These are phyloP conservation scores for Metschnikowia similis DNA, from an alignment of 805 yeast species.

Conservation along the genomic window DNA sequence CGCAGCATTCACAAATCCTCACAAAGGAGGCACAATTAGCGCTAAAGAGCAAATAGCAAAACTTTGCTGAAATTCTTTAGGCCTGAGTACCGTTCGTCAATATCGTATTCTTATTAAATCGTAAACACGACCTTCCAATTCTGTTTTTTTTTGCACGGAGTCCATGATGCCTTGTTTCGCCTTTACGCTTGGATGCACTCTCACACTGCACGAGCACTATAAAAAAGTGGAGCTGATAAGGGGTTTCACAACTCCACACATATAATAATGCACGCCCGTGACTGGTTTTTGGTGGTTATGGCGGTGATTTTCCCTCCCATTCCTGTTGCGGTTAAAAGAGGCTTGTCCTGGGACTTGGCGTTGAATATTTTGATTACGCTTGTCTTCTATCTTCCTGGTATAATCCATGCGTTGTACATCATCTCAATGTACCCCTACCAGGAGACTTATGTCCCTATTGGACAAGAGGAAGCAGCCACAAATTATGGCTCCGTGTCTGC, in stretches of 20 bases:
- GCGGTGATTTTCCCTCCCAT: constrained; percentile 74
- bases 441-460: constrained; percentile 20
- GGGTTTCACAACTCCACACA: not conserved
- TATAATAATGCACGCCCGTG: constrained; percentile 40
- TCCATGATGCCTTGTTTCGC: not conserved
- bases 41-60: too few relatives aligned
- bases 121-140: too few relatives aligned
- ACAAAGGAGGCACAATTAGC: too few relatives aligned
- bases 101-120: too few relatives aligned
- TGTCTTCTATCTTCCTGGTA: constrained; percentile 73
- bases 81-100: too few relatives aligned
- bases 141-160: too few relatives aligned
- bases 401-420: constrained; percentile 73
- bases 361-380: constrained; percentile 69
- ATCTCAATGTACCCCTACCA: constrained; percentile 64
- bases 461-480: constrained; percentile 1
- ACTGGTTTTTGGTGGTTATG: constrained; percentile 62
- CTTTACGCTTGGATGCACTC: not conserved
- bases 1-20: too few relatives aligned
- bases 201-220: not conserved
- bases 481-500: constrained; percentile 9
- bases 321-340: constrained; percentile 71
- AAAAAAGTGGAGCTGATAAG: constrained; percentile 1
- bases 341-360: constrained; percentile 59
- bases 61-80: too few relatives aligned